Base-by-base conservation (phyloP, 2,329 filamentous ascomycete species). In the Exophiala mesophila region DNA sequence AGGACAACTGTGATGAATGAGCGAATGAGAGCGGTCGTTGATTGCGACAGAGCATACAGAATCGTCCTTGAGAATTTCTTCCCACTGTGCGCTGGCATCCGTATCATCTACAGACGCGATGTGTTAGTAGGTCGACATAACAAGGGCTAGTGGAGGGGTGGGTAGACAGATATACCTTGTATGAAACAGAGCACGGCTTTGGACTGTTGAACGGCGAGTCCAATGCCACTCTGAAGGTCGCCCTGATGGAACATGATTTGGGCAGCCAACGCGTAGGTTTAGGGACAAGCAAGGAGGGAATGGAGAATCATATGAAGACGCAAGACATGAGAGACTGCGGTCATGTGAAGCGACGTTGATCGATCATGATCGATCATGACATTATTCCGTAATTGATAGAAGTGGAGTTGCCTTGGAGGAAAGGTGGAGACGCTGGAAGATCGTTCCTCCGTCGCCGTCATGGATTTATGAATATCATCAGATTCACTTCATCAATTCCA, bases 171-270 rank as follows among this genome's bases (percentile, higher is more conserved):
- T 70, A 53, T 63, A 88, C 86, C 83, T 58, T 80, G 78, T 21
- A 95, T 82, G 63, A 96, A 94, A 66, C 88, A 94, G 20, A 85
- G 76, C 1, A 96, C 85, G 13, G 84, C 73, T 64, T 90, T 94
- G 45, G 78, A 71, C 61, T 89, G 73, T 47, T 78, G 76, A 5
- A 96, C 73, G 9, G 89, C 88, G 15, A 77, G 71, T 21, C 77
- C 73, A 55, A 96, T 94, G 45, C 87, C 89, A 57, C 83, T 82
- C 57, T 94, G 85, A 15, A 96, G 66, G 47, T 79, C 80, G 13
- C 88, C 89, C 47, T 81, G 59, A 62, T 88, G 89, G 65, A 95
- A 96, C 82, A 94, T 89, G 7, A 20, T 33, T n/a, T n/a, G n/a
- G n/a, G n/a, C n/a, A n/a, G n/a, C n/a, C n/a, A n/a, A n/a, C n/a